phyloP scores from a whole-genome alignment of 495 filamentous ascomycete species.

The Podospora tetraspora region DNA sequence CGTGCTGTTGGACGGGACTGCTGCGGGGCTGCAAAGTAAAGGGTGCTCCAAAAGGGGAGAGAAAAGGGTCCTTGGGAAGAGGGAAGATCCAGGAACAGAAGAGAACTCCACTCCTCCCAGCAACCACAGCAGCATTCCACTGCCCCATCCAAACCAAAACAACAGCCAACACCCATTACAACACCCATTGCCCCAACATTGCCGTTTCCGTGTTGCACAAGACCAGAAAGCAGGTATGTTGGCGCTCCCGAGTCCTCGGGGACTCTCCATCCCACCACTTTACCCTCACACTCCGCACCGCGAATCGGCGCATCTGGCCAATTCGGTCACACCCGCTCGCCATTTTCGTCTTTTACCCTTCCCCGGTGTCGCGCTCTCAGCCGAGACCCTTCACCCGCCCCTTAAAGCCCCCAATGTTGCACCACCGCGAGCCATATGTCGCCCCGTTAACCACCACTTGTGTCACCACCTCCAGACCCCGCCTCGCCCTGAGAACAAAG shows the following conservation, averaged over 20 bases:
- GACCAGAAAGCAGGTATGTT: conserved; percentile 22
- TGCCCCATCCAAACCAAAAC: neutral
- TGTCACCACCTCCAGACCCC: conserved; percentile 1
- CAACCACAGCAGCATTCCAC: neutral
- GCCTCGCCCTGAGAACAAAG: neutral
- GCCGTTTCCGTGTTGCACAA: conserved; percentile 14
- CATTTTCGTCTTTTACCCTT: conserved; percentile 20
- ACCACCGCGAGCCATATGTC: neutral
- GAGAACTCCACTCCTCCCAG: neutral
- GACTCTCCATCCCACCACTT: conserved; percentile 21
- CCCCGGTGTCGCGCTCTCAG: conserved; percentile 23
- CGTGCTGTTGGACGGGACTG: neutral
- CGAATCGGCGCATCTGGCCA: conserved; percentile 30
- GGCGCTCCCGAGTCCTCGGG: neutral
- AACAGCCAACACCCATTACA: neutral
- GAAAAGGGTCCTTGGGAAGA: neutral
- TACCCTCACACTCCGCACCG: conserved; percentile 23
- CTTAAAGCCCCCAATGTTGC: conserved; percentile 1
- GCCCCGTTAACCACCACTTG: conserved; percentile 7
- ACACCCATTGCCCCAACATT: neutral
- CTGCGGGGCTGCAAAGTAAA: conserved; percentile 2
- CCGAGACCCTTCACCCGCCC: conserved; percentile 22
- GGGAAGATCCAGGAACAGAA: neutral
- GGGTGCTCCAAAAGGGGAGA: neutral
- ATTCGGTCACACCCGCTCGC: conserved; percentile 12